Base-by-base conservation (phyloP, 2,329 filamentous ascomycete genomes). In the Botrytis fragariae region DNA sequence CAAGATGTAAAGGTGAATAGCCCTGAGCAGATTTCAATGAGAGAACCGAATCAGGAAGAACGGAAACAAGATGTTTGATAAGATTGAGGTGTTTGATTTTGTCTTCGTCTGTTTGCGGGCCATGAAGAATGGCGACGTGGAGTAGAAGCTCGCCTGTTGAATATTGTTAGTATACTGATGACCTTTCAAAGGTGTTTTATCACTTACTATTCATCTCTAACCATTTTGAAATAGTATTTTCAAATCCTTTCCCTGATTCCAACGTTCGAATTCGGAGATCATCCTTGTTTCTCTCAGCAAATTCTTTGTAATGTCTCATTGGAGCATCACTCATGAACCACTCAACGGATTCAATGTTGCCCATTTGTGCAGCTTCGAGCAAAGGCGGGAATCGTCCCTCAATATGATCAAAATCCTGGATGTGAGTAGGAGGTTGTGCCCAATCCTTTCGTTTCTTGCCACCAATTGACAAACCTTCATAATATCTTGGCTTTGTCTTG, bases 281-380 rank as follows among this genome's bases (percentile, higher is more conserved):
- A 37, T 89, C 84, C 74, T 85, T 85, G 72, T 92, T 87, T 1
- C 84, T 81, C 76, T 89, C 87, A 0, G 90, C 86, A 79, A 94
- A 96, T 63, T 93, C 88, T 39, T 86, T 82, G 78, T 96, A 96
- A 71, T 88, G 85, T 42, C 89, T 86, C 76, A 88, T 82, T 0
- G 93, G 92, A 0, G 88, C 87, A 74, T 93, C 91, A 73, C 91
- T 90, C 72, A 94, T 82, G 80, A 95, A 93, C 89, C 92, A 97
- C 79, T 96, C 90, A 0, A 93, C 88, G 29, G 87, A 86, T 57
- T 91, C 87, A n/a, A 95, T 80, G 32, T 85, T 91, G 4, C 89
- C 89, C 2, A 78, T 77, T 14, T 83, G 77, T 20, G 88, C 90
- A 62, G 90, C 89, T 74, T 86, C 82, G 1, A 93, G 84, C 14